Conservation (phyloP, 1,139 yeast species). For the Fermentozyma sake region DNA sequence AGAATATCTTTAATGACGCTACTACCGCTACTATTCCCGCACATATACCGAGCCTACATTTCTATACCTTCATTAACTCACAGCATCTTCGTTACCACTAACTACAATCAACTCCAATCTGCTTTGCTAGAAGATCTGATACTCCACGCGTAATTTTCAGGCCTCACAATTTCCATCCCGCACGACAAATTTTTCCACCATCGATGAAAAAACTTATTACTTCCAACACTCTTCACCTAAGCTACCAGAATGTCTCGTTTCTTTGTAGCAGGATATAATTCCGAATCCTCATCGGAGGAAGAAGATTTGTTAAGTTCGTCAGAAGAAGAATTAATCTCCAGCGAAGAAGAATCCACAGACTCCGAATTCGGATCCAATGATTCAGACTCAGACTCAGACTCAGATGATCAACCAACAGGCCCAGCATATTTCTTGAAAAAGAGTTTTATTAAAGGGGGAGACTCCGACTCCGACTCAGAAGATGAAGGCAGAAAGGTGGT, state of each 20-base stretch:
- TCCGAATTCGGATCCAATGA: slow-evolving; percentile 25
- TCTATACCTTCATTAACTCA: too few species aligned
- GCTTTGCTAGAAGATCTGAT: too few species aligned
- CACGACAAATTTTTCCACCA: too few species aligned
- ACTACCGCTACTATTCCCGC: too few species aligned
- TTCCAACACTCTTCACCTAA: slow-evolving; percentile 1
- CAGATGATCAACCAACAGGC: slow-evolving; percentile 45
- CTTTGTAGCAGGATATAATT: slow-evolving; percentile 62
- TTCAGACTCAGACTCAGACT: slow-evolving; percentile 38
- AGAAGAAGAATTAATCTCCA: slow-evolving; percentile 56
- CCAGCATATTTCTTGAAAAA: slow-evolving; percentile 57
- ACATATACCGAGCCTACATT: too few species aligned
- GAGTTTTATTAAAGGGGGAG: slow-evolving; percentile 50
- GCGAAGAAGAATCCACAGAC: slow-evolving; percentile 25
- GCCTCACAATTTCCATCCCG: too few species aligned
- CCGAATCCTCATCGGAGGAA: slow-evolving; percentile 69
- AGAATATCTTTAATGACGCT: too few species aligned
- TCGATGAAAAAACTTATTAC: slow-evolving; percentile 14
- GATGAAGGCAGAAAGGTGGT: slow-evolving; percentile 79
- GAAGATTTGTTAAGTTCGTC: slow-evolving; percentile 70
- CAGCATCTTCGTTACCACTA: too few species aligned
- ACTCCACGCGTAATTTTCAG: too few species aligned
- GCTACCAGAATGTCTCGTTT: slow-evolving; percentile 59
- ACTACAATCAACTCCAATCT: too few species aligned
- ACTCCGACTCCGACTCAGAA: slow-evolving; percentile 52